phyloP scores from a whole-genome alignment of 768 basidiomycete species.

The Dioszegia aurantiaca region DNA sequence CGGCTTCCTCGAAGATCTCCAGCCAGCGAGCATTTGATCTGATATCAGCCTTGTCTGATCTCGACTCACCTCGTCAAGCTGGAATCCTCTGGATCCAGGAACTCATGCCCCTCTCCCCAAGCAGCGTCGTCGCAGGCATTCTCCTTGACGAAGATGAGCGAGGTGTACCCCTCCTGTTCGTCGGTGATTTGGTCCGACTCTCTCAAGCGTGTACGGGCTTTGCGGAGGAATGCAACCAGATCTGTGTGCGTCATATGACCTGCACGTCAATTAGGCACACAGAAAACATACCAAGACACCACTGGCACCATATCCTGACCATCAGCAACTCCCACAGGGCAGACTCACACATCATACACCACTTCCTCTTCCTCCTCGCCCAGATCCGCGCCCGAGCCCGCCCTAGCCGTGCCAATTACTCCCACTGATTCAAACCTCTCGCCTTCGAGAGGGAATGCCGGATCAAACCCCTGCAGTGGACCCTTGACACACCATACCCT shows the following conservation, averaged over 20 bases:
- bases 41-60: conserved; percentile 6
- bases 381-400: conserved; percentile 40
- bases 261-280: neutral
- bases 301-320: conserved; percentile 79
- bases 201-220: conserved; percentile 64
- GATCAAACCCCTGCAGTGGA: conserved; percentile 78
- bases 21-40: conserved; percentile 87
- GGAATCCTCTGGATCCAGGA: conserved; percentile 83
- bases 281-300: conserved; percentile 69
- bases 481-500: conserved; percentile 64
- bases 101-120: conserved; percentile 58
- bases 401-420: conserved; percentile 64
- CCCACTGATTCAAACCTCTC: conserved; percentile 57
- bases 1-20: conserved; percentile 68
- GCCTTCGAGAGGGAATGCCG: conserved; percentile 55
- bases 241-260: conserved; percentile 71
- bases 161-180: neutral
- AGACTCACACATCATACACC: conserved; percentile 69
- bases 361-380: conserved; percentile 53
- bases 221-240: conserved; percentile 70
- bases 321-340: neutral
- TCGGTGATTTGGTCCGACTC: conserved; percentile 10
- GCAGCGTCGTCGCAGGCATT: conserved; percentile 68
- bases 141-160: conserved; percentile 79
- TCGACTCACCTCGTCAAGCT: conserved; percentile 73